Conservation (phyloP, 1,139 yeast species). For the Candida labiduridarum region DNA sequence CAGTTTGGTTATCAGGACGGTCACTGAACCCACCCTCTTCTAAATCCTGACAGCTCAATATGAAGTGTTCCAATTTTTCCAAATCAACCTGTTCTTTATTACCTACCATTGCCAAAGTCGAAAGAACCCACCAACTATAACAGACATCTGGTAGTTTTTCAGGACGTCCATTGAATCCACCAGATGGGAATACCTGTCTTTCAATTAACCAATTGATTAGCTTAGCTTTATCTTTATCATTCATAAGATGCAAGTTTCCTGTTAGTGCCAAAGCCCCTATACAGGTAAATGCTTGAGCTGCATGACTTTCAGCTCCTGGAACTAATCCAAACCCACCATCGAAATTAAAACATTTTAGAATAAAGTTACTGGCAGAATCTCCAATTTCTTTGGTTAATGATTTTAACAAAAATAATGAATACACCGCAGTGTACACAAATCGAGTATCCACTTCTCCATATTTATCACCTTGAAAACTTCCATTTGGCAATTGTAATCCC, state of each 20-base stretch:
- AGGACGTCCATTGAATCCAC: conserved; percentile 96
- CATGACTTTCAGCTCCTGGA: conserved; percentile 95
- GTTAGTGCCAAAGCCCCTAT: conserved; percentile 77
- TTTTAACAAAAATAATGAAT: conserved; percentile 69
- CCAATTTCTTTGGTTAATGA: conserved; percentile 61
- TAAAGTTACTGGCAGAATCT: conserved; percentile 66
- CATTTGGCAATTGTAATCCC: conserved; percentile 66
- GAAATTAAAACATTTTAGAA: conserved; percentile 75
- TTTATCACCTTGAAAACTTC: conserved; percentile 85
- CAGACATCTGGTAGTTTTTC: conserved; percentile 96
- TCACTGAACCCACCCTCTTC: conserved; percentile 90
- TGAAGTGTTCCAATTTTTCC: conserved; percentile 61
- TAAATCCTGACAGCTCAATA: conserved; percentile 75
- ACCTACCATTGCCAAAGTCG: conserved; percentile 70
- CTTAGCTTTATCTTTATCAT: conserved; percentile 37
- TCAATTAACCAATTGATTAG: conserved; percentile 81
- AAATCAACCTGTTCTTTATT: conserved; percentile 76
- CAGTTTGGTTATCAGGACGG: conserved; percentile 87
- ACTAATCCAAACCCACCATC: conserved; percentile 95
- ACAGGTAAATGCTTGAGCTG: conserved; percentile 91
- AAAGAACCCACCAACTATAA: conserved; percentile 97
- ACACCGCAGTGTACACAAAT: conserved; percentile 81
- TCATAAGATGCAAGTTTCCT: conserved; percentile 56
- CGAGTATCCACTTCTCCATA: conserved; percentile 94
- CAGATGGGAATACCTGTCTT: conserved; percentile 70